These are phyloP conservation scores for Aspergillus sp. DNA, from an alignment of 2,329 filamentous ascomycete genomes.

Conservation along the genomic window DNA sequence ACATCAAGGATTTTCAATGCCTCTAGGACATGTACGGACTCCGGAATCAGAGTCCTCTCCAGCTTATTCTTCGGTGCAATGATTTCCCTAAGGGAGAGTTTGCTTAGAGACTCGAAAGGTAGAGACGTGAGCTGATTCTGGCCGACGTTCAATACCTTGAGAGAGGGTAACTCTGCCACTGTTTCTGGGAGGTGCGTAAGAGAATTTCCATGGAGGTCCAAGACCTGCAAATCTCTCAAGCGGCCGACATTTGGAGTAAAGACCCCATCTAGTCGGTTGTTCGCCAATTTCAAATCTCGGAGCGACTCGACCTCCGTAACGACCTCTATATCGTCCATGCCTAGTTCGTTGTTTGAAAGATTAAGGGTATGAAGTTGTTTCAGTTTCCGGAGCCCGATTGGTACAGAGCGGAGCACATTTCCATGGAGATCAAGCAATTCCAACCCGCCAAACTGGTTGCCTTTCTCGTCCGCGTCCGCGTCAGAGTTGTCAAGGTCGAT, in stretches of 20 bases:
- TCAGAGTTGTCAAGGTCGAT: slow-evolving; percentile 45
- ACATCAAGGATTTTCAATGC: slow-evolving; percentile 68
- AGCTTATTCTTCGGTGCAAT: slow-evolving; percentile 70
- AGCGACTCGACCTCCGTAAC: slow-evolving; percentile 64
- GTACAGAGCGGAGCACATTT: slow-evolving; percentile 64
- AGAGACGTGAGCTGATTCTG: slow-evolving; percentile 67
- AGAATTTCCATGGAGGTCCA: slow-evolving; percentile 75
- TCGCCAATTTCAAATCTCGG: slow-evolving; percentile 70
- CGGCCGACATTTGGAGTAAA: slow-evolving; percentile 55
- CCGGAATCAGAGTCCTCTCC: slow-evolving; percentile 59
- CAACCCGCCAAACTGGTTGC: slow-evolving; percentile 70
- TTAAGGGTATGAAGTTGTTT: slow-evolving; percentile 71
- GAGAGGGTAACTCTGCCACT: slow-evolving; percentile 55
- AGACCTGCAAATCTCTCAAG: slow-evolving; percentile 61
- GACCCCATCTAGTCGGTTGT: slow-evolving; percentile 63
- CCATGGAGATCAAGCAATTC: slow-evolving; percentile 79
- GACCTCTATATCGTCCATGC: slow-evolving; percentile 60
- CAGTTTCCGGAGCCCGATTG: slow-evolving; percentile 64
- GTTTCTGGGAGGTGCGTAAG: slow-evolving; percentile 61
- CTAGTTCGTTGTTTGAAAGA: slow-evolving; percentile 72
- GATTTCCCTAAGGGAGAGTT: slow-evolving; percentile 63
- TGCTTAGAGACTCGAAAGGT: slow-evolving; percentile 59
- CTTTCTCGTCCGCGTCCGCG: slow-evolving; percentile 56
- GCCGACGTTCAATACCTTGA: slow-evolving; percentile 69
- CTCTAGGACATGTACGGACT: slow-evolving; percentile 48